Percentiles rank a stretch among this genome's conserved stretches.
These are phyloP conservation scores for Hirschioporus abietinus DNA, from an alignment of 768 basidiomycete genomes.

Conservation along the genomic window DNA sequence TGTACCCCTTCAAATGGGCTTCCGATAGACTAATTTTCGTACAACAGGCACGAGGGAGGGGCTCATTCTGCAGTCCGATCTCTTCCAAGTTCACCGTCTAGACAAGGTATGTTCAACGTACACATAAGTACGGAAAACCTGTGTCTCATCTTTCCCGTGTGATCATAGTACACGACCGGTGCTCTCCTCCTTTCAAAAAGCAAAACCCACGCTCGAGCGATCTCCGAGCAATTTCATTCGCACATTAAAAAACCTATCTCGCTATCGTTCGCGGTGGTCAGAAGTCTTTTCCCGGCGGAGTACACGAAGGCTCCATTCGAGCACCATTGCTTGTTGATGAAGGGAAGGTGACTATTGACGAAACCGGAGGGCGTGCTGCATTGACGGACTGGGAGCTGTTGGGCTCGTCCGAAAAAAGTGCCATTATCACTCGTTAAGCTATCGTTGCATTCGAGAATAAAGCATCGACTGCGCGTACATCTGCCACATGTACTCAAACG, in stretches of 20 bases:
- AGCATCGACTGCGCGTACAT: constrained; percentile 68
- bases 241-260: constrained; percentile 52
- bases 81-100: constrained; percentile 55
- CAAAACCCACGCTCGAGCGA: constrained; percentile 32
- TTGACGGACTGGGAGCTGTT: constrained; percentile 55
- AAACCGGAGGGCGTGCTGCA: constrained; percentile 30
- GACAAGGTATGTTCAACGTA: constrained; percentile 46
- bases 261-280: constrained; percentile 54
- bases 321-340: constrained; percentile 36
- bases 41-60: constrained; percentile 24
- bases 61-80: constrained; percentile 31
- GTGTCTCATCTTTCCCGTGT: neutral
- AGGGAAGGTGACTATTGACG: constrained; percentile 38
- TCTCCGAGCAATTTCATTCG: constrained; percentile 48
- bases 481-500: constrained; percentile 46
- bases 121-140: neutral
- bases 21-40: neutral
- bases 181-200: constrained; percentile 51
- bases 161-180: constrained; percentile 54
- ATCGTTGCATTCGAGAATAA: constrained; percentile 53
- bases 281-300: constrained; percentile 36
- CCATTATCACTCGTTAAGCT: constrained; percentile 56
- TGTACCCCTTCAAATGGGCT: constrained; percentile 9
- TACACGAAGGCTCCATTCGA: constrained; percentile 34
- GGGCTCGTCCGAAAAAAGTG: constrained; percentile 39